A percentile compares a stretch with the other conserved stretches of the same genome.
Conservation (phyloP, 257 asterid species). For the Linderniella brevidens region DNA sequence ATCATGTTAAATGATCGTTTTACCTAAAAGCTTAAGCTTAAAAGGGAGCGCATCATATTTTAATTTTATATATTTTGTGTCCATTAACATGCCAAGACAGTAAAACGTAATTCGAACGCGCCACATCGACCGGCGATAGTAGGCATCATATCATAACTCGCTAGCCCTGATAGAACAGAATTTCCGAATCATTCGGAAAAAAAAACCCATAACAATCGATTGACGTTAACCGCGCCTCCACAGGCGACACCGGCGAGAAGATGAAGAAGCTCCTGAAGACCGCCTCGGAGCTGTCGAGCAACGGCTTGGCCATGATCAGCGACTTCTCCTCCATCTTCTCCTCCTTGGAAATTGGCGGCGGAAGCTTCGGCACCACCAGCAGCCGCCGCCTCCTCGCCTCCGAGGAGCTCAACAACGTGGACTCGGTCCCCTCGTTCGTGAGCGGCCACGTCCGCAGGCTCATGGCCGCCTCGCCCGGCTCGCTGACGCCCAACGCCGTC, state of each 20-base stretch:
- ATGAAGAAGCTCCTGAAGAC: conserved; percentile 3
- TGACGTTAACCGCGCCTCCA: neutral
- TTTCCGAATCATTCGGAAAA: no score
- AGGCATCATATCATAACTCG: no score
- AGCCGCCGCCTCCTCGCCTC: conserved; percentile 1
- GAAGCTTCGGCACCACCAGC: neutral
- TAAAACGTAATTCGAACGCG: no score
- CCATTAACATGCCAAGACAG: no score
- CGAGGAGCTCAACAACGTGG: neutral
- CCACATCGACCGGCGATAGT: no score
- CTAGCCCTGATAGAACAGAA: no score
- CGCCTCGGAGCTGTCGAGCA: conserved; percentile 6
- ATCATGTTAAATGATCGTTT: no score
- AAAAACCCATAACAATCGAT: no score
- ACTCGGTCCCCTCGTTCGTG: neutral
- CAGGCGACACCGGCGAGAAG: conserved; percentile 5
- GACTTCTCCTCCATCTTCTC: conserved; percentile 3
- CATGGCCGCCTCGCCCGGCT: neutral
- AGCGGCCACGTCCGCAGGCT: neutral
- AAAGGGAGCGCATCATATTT: no score
- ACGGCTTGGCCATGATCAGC: conserved; percentile 3
- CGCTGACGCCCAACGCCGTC: conserved; percentile 4
- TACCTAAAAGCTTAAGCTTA: no score
- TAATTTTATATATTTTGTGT: no score
- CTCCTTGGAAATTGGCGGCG: neutral